Conservation (phyloP, 768 basidiomycete species). For the Lentinula lateritia region DNA sequence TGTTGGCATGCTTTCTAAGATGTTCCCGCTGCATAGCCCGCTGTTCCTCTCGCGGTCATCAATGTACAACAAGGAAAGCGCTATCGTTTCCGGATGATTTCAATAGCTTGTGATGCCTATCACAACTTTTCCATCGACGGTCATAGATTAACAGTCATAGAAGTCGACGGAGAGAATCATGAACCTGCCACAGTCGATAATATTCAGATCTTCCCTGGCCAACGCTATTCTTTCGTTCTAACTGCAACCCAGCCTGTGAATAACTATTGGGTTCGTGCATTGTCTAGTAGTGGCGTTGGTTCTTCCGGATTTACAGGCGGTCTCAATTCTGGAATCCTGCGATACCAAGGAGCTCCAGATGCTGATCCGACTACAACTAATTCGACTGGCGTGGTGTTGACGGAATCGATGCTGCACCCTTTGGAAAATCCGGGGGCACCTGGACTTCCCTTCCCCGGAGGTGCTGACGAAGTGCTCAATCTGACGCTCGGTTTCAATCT, state of each 20-base stretch:
- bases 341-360: constrained; percentile 34
- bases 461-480: constrained; percentile 34
- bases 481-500: constrained; percentile 19
- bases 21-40: background rate
- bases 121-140: constrained; percentile 38
- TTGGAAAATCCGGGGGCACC: constrained; percentile 28
- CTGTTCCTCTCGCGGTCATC: constrained; percentile 31
- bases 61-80: constrained; percentile 35
- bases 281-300: constrained; percentile 28
- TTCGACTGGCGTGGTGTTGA: constrained; percentile 8
- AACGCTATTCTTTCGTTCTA: constrained; percentile 30
- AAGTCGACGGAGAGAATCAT: constrained; percentile 29
- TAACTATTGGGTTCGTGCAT: constrained; percentile 36
- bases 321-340: constrained; percentile 33
- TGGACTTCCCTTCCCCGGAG: constrained; percentile 30
- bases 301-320: constrained; percentile 24
- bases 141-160: constrained; percentile 35
- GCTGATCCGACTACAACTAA: constrained; percentile 31
- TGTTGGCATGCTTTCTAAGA: background rate
- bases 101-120: constrained; percentile 38
- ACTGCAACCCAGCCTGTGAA: constrained; percentile 28
- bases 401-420: constrained; percentile 26
- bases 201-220: constrained; percentile 33
- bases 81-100: constrained; percentile 53
- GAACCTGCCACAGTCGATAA: constrained; percentile 30